Evolutionary conservation across 2,329 filamentous ascomycete species (phyloP), one percentile per base, ranked within the genome.

Genomic region (Aspergillus ochraceus): DNA sequence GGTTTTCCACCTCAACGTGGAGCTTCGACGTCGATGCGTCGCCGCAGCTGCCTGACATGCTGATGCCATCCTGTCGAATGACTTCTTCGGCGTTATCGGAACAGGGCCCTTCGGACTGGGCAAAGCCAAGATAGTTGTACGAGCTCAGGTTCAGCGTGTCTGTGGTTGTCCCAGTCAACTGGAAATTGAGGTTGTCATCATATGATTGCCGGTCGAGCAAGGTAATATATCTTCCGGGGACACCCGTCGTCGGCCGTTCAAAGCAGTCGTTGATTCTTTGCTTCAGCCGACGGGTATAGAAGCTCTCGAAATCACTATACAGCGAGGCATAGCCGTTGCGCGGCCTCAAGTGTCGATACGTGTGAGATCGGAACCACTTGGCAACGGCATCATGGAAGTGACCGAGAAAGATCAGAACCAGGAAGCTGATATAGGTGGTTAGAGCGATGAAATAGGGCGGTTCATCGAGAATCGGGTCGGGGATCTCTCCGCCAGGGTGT

Each of bases 141-240:
- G 94, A 97, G 80, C 92, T 96, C 88, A 98, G 90, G 79, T 98
- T 98, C 67, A 98, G 81, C 0, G 94, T 97, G 77, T 97, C 90
- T 0, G 92, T 97, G 59, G 86, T 88, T 49, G 91, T 95, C 58
- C 93, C 94, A 2, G 89, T 91, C 75, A 91, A 88, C 71, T 89
- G 85, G 81, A 96, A 98, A 56, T 88, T 88, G 68, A 89, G 83
- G 77, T 97, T 97, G 81, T 97, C 91, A 67, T 92, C 84, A 67
- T 92, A 84, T 5, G 92, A 95, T 68, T 86, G 89, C 73, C 93
- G 90, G 75, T 97, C 93, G 66, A 97, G 83, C 39, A 97, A 83
- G 24, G 90, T 97, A 69, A 97, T 93, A 81, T 86, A 96, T 61
- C 94, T 87, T 53, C 94, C 94, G 6, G 94, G 94, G 19, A 97